Conservation (phyloP, 176 grass and related monocot genomes). For the Musa beccarii region DNA sequence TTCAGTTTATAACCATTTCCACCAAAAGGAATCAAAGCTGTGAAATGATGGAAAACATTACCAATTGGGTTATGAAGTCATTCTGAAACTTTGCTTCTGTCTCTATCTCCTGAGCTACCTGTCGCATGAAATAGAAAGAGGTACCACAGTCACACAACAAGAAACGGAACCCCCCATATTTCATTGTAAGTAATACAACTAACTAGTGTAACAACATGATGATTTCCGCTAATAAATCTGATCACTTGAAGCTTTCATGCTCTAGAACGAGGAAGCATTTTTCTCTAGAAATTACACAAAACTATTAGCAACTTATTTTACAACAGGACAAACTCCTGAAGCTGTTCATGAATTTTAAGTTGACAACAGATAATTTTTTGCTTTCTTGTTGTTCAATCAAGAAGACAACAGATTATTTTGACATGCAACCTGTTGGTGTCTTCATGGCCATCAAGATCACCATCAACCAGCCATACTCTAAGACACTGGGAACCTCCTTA, state of each 20-base stretch:
- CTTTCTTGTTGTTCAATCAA: neutral
- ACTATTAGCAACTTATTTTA: too few species aligned
- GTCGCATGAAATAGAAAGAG: neutral
- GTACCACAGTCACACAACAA: neutral
- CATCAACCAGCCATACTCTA: too few species aligned
- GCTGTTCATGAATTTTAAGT: too few species aligned
- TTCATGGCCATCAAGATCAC: too few species aligned
- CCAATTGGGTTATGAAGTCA: neutral
- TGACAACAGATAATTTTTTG: neutral
- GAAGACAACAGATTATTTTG: too few species aligned
- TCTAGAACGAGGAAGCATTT: neutral
- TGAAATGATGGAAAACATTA: neutral
- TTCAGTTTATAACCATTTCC: too few species aligned
- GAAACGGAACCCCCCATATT: neutral
- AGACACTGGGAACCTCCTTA: too few species aligned
- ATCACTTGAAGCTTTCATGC: neutral
- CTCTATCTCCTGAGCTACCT: constrained; percentile 8
- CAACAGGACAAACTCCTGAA: too few species aligned
- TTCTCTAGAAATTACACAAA: neutral
- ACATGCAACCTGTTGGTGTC: too few species aligned
- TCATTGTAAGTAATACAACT: neutral
- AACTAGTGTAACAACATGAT: neutral
- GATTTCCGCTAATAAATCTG: neutral
- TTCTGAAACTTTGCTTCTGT: constrained; percentile 11
- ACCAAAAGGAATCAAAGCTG: too few species aligned